These are phyloP conservation scores for Crithidia thermophila DNA, from an alignment of 208 protist species.

Conservation along the genomic window DNA sequence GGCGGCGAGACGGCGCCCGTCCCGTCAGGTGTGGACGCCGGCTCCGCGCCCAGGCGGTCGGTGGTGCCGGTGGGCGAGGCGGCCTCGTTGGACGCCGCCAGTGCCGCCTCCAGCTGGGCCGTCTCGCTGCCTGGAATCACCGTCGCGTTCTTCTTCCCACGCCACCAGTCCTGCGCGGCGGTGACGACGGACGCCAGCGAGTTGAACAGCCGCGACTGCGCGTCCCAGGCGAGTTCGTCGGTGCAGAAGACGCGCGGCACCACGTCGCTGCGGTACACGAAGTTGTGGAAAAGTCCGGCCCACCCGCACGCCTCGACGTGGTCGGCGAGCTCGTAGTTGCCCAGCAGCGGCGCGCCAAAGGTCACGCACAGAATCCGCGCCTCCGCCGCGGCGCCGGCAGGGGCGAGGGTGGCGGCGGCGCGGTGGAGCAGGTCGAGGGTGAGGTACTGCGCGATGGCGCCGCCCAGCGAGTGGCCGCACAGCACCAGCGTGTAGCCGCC, in stretches of 20 bases:
- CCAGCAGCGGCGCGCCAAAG: conserved; percentile 71
- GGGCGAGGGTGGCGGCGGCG: conserved; percentile 25
- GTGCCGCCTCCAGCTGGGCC: background rate
- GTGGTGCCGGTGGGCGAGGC: background rate
- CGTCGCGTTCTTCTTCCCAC: background rate
- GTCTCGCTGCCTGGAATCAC: background rate
- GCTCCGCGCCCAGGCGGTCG: background rate
- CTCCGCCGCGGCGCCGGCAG: conserved; percentile 19
- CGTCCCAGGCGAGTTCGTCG: conserved; percentile 53
- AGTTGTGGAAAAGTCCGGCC: conserved; percentile 64
- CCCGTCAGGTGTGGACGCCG: too few relatives aligned
- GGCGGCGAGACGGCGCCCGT: too few relatives aligned
- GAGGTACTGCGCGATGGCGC: conserved; percentile 68
- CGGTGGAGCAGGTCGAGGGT: conserved; percentile 55
- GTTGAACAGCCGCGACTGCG: conserved; percentile 24
- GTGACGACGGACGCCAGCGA: conserved; percentile 10
- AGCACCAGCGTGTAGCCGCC: conserved; percentile 73
- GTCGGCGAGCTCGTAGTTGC: conserved; percentile 66
- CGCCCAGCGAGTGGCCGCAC: conserved; percentile 82
- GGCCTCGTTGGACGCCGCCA: background rate
- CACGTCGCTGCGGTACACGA: conserved; percentile 73
- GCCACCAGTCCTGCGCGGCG: conserved; percentile 20
- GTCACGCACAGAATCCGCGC: conserved; percentile 65
- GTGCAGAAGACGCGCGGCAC: conserved; percentile 75
- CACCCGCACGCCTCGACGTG: conserved; percentile 58